A percentile compares a stretch with the other conserved stretches of the same genome.
Conservation (phyloP, 2,329 filamentous ascomycete genomes). For the Alternaria angustiovoidea region DNA sequence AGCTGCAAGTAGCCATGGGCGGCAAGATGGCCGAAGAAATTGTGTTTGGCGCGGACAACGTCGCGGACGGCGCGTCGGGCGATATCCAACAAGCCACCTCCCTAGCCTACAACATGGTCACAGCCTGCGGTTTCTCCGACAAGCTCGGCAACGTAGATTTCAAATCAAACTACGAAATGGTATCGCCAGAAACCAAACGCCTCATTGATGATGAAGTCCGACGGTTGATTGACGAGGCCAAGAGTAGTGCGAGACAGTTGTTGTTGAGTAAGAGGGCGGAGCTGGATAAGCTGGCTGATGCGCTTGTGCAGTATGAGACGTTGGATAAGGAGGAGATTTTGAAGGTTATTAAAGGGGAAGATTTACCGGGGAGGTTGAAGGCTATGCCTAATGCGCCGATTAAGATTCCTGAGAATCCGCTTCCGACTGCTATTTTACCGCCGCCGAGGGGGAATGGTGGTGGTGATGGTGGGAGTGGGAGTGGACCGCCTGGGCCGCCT, state of each 20-base stretch:
- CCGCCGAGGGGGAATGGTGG: slow-evolving; percentile 25
- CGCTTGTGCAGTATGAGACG: slow-evolving; percentile 93
- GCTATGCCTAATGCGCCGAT: slow-evolving; percentile 67
- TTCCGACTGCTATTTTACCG: slow-evolving; percentile 25
- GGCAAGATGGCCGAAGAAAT: slow-evolving; percentile 92
- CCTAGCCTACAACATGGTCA: slow-evolving; percentile 87
- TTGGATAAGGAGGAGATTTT: slow-evolving; percentile 88
- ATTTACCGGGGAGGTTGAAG: slow-evolving; percentile 73
- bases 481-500: slow-evolving; percentile 21
- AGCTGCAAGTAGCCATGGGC: slow-evolving; percentile 82
- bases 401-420: slow-evolving; percentile 67
- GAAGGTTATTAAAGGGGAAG: slow-evolving; percentile 86
- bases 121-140: slow-evolving; percentile 86
- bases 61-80: slow-evolving; percentile 84
- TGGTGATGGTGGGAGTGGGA: slow-evolving; percentile 18
- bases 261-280: slow-evolving; percentile 80
- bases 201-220: slow-evolving; percentile 90
- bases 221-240: slow-evolving; percentile 81
- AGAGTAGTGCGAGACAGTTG: slow-evolving; percentile 74
- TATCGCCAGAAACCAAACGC: slow-evolving; percentile 86
- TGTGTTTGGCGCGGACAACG: slow-evolving; percentile 87
- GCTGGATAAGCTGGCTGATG: slow-evolving; percentile 86
- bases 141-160: slow-evolving; percentile 91
- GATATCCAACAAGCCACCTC: slow-evolving; percentile 85
- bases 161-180: slow-evolving; percentile 76